These are phyloP conservation scores for Laburnicola sp. DNA, from an alignment of 2,329 filamentous ascomycete genomes.

Conservation along the genomic window DNA sequence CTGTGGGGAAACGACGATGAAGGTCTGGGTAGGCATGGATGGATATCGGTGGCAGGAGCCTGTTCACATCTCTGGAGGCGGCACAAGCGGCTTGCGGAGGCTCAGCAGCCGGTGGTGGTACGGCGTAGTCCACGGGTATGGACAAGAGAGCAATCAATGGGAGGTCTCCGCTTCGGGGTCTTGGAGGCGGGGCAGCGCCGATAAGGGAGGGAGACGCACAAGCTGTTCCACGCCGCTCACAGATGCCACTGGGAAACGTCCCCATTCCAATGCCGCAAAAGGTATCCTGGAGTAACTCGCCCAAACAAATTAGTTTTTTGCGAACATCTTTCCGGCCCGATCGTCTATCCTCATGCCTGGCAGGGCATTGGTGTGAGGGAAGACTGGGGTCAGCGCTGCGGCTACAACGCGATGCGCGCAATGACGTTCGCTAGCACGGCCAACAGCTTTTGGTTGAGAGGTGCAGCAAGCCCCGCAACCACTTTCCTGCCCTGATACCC, in stretches of 20 bases:
- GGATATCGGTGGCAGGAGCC: background rate
- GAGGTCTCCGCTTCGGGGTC: constrained; percentile 1
- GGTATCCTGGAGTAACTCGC: background rate
- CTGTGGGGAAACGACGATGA: constrained; percentile 42
- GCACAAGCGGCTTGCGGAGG: constrained; percentile 6
- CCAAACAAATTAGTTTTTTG: no score
- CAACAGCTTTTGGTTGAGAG: constrained; percentile 39
- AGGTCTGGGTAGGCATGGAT: constrained; percentile 28
- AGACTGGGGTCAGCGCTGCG: constrained; percentile 30
- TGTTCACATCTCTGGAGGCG: constrained; percentile 14
- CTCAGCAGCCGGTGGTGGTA: constrained; percentile 2
- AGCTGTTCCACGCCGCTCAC: background rate
- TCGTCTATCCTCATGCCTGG: background rate
- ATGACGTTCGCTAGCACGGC: constrained; percentile 38
- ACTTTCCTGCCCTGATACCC: constrained; percentile 1
- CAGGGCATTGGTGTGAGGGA: background rate
- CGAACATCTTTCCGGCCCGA: constrained; percentile 1
- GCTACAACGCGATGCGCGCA: constrained; percentile 31
- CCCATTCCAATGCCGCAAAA: background rate
- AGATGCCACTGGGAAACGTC: background rate
- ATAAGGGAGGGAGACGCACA: constrained; percentile 2
- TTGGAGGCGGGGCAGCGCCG: constrained; percentile 4
- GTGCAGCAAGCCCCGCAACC: constrained; percentile 40
- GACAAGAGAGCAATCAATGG: background rate
- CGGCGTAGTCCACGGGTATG: no score